Base-by-base conservation (phyloP, 495 filamentous ascomycete genomes). In the Annulohypoxylon moriforme region DNA sequence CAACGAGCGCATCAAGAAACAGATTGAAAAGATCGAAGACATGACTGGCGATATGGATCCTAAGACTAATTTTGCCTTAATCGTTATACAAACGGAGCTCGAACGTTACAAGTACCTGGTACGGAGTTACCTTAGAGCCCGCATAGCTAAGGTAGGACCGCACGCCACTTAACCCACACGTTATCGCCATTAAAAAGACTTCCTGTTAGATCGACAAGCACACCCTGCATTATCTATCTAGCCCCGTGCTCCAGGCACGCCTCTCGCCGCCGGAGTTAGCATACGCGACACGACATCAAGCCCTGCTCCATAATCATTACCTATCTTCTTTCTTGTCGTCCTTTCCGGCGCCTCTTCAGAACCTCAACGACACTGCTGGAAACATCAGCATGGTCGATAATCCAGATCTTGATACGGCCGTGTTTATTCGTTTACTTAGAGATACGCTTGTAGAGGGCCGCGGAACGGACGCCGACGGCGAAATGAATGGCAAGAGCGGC, bases 21-120 rank as follows among this genome's bases (percentile, higher is more conserved):
- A 92, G 84, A 92, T 92, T 77, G 87, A 90, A 81, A 84, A 85
- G 71, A 88, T 93, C 66, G 91, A 93, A 85, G 87, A 89, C 65
- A 87, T 93, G 80, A 93, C 91, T 40, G 91, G 89, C 64, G 88
- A 90, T 72, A 86, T 94, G 85, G 93, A 96, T 74, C 90, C 94
- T 10, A 94, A 90, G 74, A 89, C 92, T 62, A 97, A 96, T 79
- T 96, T 99, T 77, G 88, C 86, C 69, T 90, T 98, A 71, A 96
- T 98, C 50, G 91, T 99, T 68, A 89, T 98, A 62, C 96, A 99
- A 84, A 98, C 96, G 25, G 96, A 99, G 84, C 89, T 98, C 55
- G 92, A 97, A 79, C 85, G 96, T 40, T 95, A 91, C 79, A 97
- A 97, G 83, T 98, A 91, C 76, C 84, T 98, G 36, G 85, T 98